Evolutionary conservation across 768 basidiomycete species (phyloP).

Genomic region (Russula olivacea): DNA sequence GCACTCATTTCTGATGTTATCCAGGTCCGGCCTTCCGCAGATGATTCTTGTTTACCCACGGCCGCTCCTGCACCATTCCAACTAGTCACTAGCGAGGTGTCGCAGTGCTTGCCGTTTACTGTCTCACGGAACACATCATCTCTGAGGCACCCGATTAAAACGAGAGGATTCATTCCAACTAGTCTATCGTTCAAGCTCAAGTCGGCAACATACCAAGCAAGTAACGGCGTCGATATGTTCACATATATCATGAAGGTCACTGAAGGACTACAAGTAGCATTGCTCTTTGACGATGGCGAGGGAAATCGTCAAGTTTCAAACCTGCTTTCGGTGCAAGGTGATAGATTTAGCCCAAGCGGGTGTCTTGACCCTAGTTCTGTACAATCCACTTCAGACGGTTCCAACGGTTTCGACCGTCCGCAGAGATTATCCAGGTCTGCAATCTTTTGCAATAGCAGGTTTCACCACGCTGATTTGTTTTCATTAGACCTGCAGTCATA

Average conservation of each 20-base stretch:
- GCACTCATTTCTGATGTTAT: constrained; percentile 46
- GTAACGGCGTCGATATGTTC: constrained; percentile 34
- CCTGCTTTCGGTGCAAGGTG: constrained; percentile 38
- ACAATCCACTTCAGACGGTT: background rate
- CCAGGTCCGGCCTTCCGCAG: constrained; percentile 38
- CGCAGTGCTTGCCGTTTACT: constrained; percentile 47
- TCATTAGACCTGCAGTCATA: constrained; percentile 9
- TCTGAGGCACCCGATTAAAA: constrained; percentile 35
- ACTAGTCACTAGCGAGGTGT: constrained; percentile 31
- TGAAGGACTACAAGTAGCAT: constrained; percentile 36
- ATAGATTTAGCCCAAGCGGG: constrained; percentile 25
- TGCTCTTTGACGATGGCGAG: constrained; percentile 41
- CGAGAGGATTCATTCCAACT: constrained; percentile 35
- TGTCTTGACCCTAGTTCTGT: constrained; percentile 26
- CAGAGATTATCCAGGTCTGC: constrained; percentile 1
- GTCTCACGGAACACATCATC: constrained; percentile 38
- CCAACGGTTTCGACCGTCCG: too few species aligned
- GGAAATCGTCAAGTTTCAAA: constrained; percentile 39
- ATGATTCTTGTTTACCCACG: constrained; percentile 39
- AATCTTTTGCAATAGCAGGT: background rate
- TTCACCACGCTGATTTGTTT: background rate
- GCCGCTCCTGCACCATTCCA: constrained; percentile 29
- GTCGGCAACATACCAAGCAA: constrained; percentile 13
- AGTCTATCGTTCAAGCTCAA: constrained; percentile 29
- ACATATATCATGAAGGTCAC: constrained; percentile 40